Conservation (phyloP, 2,329 filamentous ascomycete species). For the Camillea tinctor region DNA sequence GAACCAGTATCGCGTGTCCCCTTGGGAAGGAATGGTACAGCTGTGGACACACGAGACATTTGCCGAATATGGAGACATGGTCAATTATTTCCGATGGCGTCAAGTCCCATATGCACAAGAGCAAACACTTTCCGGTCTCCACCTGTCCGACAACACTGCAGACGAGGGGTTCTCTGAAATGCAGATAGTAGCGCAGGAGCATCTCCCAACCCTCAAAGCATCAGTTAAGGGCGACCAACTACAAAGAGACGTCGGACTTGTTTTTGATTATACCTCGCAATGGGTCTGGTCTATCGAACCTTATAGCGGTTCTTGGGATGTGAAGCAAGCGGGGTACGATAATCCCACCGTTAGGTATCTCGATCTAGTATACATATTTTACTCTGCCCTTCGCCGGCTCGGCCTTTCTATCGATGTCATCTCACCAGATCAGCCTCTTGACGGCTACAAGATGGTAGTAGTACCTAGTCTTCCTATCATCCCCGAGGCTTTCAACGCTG, state of each 20-base stretch:
- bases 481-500: constrained; percentile 13
- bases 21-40: constrained; percentile 20
- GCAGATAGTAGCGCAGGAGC: constrained; percentile 13
- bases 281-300: constrained; percentile 24
- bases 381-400: constrained; percentile 21
- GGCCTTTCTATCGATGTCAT: constrained; percentile 24
- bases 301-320: constrained; percentile 23
- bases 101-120: constrained; percentile 25
- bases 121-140: constrained; percentile 22
- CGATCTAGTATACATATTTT: constrained; percentile 21
- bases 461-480: constrained; percentile 23
- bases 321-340: constrained; percentile 14
- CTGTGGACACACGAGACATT: constrained; percentile 25
- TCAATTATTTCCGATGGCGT: constrained; percentile 26
- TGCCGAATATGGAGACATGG: constrained; percentile 17
- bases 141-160: constrained; percentile 16
- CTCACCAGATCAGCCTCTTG: constrained; percentile 15
- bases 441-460: constrained; percentile 22
- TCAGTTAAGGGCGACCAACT: constrained; percentile 6
- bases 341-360: constrained; percentile 13
- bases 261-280: constrained; percentile 22
- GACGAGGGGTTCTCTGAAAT: constrained; percentile 19
- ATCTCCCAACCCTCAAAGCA: constrained; percentile 15
- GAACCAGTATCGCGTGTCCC: constrained; percentile 20
- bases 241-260: constrained; percentile 17